Base-by-base conservation (phyloP, 23 red algal species). In the Pyropia yezoensis region DNA sequence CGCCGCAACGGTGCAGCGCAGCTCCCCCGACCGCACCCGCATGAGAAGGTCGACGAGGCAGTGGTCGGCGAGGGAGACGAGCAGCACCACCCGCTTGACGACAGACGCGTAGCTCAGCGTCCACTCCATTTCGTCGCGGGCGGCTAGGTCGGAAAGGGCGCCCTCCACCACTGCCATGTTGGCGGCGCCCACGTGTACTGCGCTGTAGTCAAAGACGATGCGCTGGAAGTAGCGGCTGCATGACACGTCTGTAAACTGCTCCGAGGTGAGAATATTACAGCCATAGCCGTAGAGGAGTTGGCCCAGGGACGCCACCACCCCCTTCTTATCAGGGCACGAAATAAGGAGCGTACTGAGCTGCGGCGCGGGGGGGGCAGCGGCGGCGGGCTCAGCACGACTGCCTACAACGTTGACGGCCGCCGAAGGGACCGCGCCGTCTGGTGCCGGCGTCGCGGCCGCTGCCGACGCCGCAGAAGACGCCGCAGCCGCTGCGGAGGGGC, bases 1-100 rank as follows among this genome's bases (percentile, higher is more conserved):
- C 27, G 24, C 60, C 27, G 60, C 21, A 1, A 63, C 60, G 25
- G n/a, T 24, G 16, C 18, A 22, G 18, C 21, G 60, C 5, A 63
- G 60, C 60, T 63, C 60, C 7, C 60, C 60, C 21, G 60, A 63
- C 1, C 60, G 60, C 17, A 32, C 27, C 14, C 60, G 60, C 60
- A 63, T 3, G 18, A 63, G 60, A 14, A 63, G 60, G 60, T 63
- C 60, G 30, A 23, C n/a, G 21, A 63, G 60, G 60, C 60, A 63
- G 25, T 63, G 60, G 60, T 34, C 60, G 5, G 25, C 24, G 18
- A 18, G 18, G 60, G 21, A 27, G 11, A 63, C 60, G 7, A 63
- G 60, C 27, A 63, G 16, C 16, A 18, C 60, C 16, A 63, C 60
- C 16, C 60, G 60, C 25, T 28, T 22, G 27, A 18, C 17, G 5